Evolutionary conservation across 352 stramenopile species (phyloP).

Genomic region (Globisporangium paroecandrum): DNA sequence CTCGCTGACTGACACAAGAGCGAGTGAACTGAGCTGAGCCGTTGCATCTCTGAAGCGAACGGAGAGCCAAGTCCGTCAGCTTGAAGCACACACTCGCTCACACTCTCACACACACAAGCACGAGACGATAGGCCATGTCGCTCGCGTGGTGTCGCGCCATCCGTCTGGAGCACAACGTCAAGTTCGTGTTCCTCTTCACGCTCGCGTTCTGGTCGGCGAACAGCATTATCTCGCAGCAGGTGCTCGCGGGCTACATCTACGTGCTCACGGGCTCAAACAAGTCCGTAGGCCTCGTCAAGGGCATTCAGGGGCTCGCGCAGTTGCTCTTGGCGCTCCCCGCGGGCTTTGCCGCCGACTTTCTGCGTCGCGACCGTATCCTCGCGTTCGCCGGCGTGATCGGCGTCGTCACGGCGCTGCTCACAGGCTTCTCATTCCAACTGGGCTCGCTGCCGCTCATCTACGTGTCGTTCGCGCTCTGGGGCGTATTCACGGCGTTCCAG

Average conservation of each 20-base stretch:
- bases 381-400: slow-evolving; percentile 35
- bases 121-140: not conserved
- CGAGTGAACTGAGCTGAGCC: not conserved
- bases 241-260: slow-evolving; percentile 58
- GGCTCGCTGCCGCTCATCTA: slow-evolving; percentile 50
- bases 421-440: slow-evolving; percentile 41
- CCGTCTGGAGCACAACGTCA: slow-evolving; percentile 62
- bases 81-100: not conserved
- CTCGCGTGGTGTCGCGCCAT: not conserved
- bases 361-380: slow-evolving; percentile 54
- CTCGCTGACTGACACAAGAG: not conserved
- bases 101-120: not conserved
- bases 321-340: slow-evolving; percentile 49
- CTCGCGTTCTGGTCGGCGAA: slow-evolving; percentile 55
- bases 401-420: slow-evolving; percentile 35
- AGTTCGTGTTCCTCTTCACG: slow-evolving; percentile 71
- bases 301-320: slow-evolving; percentile 52
- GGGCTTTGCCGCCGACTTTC: slow-evolving; percentile 50
- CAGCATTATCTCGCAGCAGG: slow-evolving; percentile 57
- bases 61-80: not conserved
- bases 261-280: slow-evolving; percentile 51
- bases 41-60: not conserved
- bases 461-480: slow-evolving; percentile 70
- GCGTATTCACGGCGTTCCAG: slow-evolving; percentile 71
- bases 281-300: slow-evolving; percentile 37